Evolutionary conservation across 495 filamentous ascomycete genomes (phyloP).

Genomic region (Amniculicola lignicola): DNA sequence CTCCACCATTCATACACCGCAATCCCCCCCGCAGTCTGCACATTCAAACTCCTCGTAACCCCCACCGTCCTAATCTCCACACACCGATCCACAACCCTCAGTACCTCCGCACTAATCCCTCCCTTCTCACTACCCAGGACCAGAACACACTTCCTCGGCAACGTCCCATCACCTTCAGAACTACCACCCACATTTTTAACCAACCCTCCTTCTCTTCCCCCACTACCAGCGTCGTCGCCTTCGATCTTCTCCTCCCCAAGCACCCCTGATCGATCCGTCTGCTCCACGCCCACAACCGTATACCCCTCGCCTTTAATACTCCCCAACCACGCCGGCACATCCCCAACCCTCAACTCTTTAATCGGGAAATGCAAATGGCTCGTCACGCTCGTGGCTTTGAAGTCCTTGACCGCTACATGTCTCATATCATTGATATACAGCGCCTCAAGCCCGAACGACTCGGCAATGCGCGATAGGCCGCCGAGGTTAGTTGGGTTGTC

Average conservation of each 20-base stretch:
- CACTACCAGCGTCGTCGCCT: neutral
- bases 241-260: slow-evolving; percentile 31
- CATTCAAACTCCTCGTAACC: slow-evolving; percentile 52
- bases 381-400: slow-evolving; percentile 45
- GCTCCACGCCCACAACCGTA: slow-evolving; percentile 48
- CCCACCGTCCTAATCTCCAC: slow-evolving; percentile 51
- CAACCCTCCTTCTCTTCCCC: neutral
- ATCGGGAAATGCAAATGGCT: slow-evolving; percentile 47
- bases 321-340: slow-evolving; percentile 37
- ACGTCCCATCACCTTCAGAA: slow-evolving; percentile 13
- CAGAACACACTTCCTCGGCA: slow-evolving; percentile 45
- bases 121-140: slow-evolving; percentile 50
- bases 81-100: slow-evolving; percentile 46
- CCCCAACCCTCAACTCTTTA: slow-evolving; percentile 34
- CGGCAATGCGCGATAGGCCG: slow-evolving; percentile 48
- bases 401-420: slow-evolving; percentile 41
- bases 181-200: neutral
- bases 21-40: slow-evolving; percentile 51
- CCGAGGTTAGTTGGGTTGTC: slow-evolving; percentile 49
- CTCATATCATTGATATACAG: slow-evolving; percentile 39
- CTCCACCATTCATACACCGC: slow-evolving; percentile 47
- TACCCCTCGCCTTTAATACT: slow-evolving; percentile 42
- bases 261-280: slow-evolving; percentile 47
- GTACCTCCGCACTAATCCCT: slow-evolving; percentile 46
- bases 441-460: slow-evolving; percentile 46